Evolutionary conservation across 371 early-diverging fungal genomes (phyloP), one percentile per base, ranked within the genome.

Genomic region (Mortierella sp.): DNA sequence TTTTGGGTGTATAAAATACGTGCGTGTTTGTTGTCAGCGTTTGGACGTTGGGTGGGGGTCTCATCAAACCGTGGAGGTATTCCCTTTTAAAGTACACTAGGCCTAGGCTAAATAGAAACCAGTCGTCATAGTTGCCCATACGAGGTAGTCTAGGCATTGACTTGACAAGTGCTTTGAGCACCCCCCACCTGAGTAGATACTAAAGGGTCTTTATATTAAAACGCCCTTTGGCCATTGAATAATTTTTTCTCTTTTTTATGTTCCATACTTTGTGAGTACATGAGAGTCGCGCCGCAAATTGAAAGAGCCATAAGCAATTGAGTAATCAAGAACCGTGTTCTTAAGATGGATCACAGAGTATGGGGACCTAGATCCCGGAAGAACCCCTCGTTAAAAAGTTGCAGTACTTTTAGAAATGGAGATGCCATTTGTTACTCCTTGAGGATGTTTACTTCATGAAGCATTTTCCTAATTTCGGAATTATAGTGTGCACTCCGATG

Each of bases 151-250:
- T 40, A 40, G 12, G 1, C 14, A 40, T 40, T 40, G 43, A 40
- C 49, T 59, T 35, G 61, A 61, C 5, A 22, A 45, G 24, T 32
- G 35, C 61, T 10, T 61, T 30, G 61, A 57, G 57, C 49, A 49
- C 43, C 43, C 10, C 43, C 43, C 49, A 49, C 16, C 16, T 20
- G 18, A 20, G 43, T 40, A 9, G 9, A 40, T 14, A 40, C n/a
- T 1, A 40, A 40, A 40, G 43, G 43, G 43, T 51, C 18, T 18
- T 51, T 55, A 26, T 11, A 26, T 26, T 26, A 30, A 22, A 68
- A 45, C 39, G 68, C 68, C 68, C 62, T 68, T 68, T 68, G 20
- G 68, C 68, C 68, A 47, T 45, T 40, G 30, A 47, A 26, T 11
- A 40, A 40, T 58, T 47, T 35, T 22, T 35, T 39, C 61, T n/a